Evolutionary conservation across 371 early-diverging fungal species (phyloP), one percentile per base, ranked within the genome.

Genomic region (Mortierella sp.): DNA sequence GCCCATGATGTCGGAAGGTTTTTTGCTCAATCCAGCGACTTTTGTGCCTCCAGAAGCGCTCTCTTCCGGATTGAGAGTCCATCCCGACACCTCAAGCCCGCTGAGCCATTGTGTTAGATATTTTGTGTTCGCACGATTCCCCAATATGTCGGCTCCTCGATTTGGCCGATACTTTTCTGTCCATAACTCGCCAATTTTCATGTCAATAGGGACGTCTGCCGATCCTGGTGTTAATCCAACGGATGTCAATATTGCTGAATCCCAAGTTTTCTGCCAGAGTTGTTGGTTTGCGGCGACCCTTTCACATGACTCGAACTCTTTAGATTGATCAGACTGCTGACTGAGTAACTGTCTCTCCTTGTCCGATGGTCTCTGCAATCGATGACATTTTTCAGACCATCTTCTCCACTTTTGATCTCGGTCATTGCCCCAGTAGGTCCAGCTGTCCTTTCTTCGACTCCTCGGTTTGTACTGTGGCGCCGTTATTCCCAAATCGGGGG

Each of bases 41-140:
- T 63, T 59, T 36, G 52, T 24, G 8, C 9, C n/a, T 32, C 33
- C 66, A 33, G 40, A 38, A 36, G 69, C 13, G 15, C 6, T 21
- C 50, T 81, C 81, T 22, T 81, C 81, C 2, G 81, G 76, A n/a
- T 75, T 75, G 24, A 81, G 55, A 1, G 81, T 74, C 81, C 81
- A 81, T n/a, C 76, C 76, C 15, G 81, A 71, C 13, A 81, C 81
- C 47, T 75, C 76, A 15, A 81, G 65, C n/a, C 76, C 64, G 47
- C 67, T 67, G 28, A 81, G 72, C 81, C 81, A 81, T 13, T 72
- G 76, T 15, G 76, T 75, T 41, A 81, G 47, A 60, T 81, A 81
- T 28, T 81, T 72, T 53, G 81, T 81, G n/a, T 72, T 72, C 16
- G 63, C 57, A 0, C 72, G 55, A 33, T 81, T 81, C 5, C 74